Percentiles rank a stretch among this genome's conserved stretches.
These are phyloP conservation scores for Amauroascus niger DNA, from an alignment of 2,329 filamentous ascomycete species.

Conservation along the genomic window DNA sequence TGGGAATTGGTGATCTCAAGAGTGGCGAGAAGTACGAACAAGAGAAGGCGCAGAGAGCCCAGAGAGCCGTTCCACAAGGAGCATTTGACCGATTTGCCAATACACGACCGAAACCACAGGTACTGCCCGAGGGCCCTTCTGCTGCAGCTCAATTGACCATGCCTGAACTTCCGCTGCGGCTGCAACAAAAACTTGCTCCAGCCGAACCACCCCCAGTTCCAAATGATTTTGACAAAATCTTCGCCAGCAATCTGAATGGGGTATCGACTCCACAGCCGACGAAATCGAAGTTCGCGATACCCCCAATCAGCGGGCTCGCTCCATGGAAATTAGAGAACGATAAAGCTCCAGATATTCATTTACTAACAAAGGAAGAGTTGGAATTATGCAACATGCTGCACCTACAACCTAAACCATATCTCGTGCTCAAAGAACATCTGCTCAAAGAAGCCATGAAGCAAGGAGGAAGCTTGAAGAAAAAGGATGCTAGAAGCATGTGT, in stretches of 20 bases:
- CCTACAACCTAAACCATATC: conserved; percentile 85
- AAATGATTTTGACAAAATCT: conserved; percentile 47
- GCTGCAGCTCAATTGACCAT: conserved; percentile 68
- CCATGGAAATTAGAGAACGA: conserved; percentile 61
- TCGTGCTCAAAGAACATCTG: conserved; percentile 90
- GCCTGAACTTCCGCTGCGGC: conserved; percentile 62
- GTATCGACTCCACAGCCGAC: conserved; percentile 30
- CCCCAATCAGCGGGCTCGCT: conserved; percentile 38
- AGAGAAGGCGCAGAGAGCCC: conserved; percentile 69
- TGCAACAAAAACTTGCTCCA: conserved; percentile 32
- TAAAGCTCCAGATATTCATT: conserved; percentile 66
- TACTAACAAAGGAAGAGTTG: conserved; percentile 72
- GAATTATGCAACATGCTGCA: conserved; percentile 78
- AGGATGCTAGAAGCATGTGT: conserved; percentile 79
- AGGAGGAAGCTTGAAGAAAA: conserved; percentile 85
- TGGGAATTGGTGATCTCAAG: conserved; percentile 73
- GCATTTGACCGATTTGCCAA: conserved; percentile 78
- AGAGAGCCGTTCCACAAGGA: conserved; percentile 57
- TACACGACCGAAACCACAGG: conserved; percentile 57
- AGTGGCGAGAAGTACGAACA: conserved; percentile 86
- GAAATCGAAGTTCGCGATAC: conserved; percentile 46
- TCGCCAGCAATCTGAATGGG: conserved; percentile 42
- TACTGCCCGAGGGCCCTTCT: conserved; percentile 60
- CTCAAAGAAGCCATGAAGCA: conserved; percentile 81
- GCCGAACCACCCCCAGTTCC: conserved; percentile 30